These are phyloP conservation scores for Postia placenta DNA, from an alignment of 768 basidiomycete genomes.

Conservation along the genomic window DNA sequence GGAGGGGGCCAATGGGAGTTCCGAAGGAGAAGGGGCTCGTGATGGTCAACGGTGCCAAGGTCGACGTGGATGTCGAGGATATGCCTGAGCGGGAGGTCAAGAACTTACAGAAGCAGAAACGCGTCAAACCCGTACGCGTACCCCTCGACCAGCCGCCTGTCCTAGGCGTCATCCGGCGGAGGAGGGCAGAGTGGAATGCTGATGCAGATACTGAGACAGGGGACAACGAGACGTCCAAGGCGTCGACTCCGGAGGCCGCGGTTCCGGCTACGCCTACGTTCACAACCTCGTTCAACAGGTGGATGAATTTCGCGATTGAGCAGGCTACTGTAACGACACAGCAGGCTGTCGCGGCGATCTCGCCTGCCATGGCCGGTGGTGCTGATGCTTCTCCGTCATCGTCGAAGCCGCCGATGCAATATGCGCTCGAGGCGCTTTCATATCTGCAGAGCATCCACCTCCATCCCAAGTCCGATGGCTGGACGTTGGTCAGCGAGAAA, in stretches of 20 bases:
- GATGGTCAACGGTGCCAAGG: conserved; percentile 83
- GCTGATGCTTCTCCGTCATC: conserved; percentile 41
- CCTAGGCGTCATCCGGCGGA: conserved; percentile 58
- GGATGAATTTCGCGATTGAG: conserved; percentile 71
- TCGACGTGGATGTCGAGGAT: conserved; percentile 84
- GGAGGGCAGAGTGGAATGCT: conserved; percentile 68
- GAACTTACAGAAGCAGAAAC: conserved; percentile 73
- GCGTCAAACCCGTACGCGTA: conserved; percentile 77
- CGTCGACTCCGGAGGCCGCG: background rate
- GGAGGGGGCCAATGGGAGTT: conserved; percentile 52
- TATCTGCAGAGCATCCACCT: conserved; percentile 73
- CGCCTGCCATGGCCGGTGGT: conserved; percentile 43
- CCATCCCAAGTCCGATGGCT: conserved; percentile 48
- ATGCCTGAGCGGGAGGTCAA: conserved; percentile 85
- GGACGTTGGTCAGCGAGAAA: conserved; percentile 74
- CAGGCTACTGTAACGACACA: conserved; percentile 71
- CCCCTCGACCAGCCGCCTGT: conserved; percentile 94
- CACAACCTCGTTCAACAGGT: conserved; percentile 63
- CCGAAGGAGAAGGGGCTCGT: conserved; percentile 77
- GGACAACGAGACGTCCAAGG: conserved; percentile 5
- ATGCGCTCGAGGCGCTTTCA: conserved; percentile 74
- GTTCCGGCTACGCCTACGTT: conserved; percentile 53
- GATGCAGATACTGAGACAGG: conserved; percentile 31
- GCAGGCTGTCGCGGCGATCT: conserved; percentile 71
- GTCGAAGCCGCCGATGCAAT: conserved; percentile 67